phyloP scores from a whole-genome alignment of 2,329 filamentous ascomycete genomes.

The Aphanocladium album region DNA sequence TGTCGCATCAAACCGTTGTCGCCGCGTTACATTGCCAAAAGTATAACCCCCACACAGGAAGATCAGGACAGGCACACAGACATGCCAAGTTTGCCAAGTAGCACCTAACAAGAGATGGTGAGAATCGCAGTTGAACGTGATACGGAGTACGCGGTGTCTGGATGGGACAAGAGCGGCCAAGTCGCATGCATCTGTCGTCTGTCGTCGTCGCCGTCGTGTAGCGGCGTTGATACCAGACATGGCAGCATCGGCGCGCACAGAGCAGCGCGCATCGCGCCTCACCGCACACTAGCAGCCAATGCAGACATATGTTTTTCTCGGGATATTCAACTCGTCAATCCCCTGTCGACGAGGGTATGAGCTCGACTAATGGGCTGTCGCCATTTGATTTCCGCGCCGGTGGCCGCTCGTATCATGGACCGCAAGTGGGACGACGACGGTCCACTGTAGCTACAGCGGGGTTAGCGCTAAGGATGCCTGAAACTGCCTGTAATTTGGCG shows the following conservation, averaged over 20 bases:
- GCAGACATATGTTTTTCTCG: neutral
- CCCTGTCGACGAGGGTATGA: neutral
- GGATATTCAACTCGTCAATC: neutral
- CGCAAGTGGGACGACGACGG: neutral
- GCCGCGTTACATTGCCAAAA: neutral
- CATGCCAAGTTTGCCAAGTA: neutral
- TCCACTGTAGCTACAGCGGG: too few species aligned
- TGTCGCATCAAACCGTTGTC: neutral
- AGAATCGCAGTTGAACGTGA: too few species aligned
- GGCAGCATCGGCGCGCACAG: neutral
- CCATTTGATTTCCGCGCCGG: neutral
- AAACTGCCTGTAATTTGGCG: neutral
- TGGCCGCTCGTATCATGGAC: slow-evolving; percentile 1
- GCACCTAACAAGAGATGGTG: neutral
- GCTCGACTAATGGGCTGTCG: neutral
- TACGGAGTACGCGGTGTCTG: too few species aligned
- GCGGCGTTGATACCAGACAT: too few species aligned
- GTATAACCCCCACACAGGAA: slow-evolving; percentile 1
- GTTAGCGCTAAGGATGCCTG: neutral
- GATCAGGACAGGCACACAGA: neutral
- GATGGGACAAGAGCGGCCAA: neutral
- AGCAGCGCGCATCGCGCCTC: neutral
- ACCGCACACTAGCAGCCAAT: neutral
- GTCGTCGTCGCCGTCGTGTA: too few species aligned
- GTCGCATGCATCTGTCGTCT: too few species aligned